Evolutionary conservation across 2,329 filamentous ascomycete species (phyloP), one percentile per base, ranked within the genome.

Genomic region (Ophioceras dolichostomum): DNA sequence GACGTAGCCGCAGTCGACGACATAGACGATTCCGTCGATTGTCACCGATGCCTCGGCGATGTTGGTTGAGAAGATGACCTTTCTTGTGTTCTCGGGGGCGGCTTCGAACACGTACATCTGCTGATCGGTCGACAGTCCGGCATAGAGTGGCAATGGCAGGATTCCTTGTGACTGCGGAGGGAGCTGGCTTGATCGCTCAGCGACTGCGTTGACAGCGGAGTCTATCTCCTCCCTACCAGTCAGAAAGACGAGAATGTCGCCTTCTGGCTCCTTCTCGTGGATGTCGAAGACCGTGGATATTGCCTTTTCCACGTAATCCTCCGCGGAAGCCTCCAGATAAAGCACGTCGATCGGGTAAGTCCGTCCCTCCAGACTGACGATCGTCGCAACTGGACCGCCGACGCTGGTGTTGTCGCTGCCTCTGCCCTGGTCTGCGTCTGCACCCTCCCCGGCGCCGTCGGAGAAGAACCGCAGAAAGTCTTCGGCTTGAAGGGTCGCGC

Each of bases 41-140:
- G 91, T 96, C 31, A 98, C 82, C 2, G 86, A 94, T 4, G 91
- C 89, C 63, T 98, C 91, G 10, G 91, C 87, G 45, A 96, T 95
- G 54, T 96, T 96, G 41, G 91, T 96, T 4, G 85, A 82, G 46
- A 95, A 79, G 26, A 98, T 83, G 28, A 95, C 83, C 54, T 96
- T 96, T 30, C 91, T 74, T 2, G 79, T 88, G 41, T 88, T 80
- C 42, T 84, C 78, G 0, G 84, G 77, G 2, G 87, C 66, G 38
- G 82, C 77, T 49, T 94, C 86, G 53, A 96, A 96, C 29, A 96
- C 82, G 46, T 88, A 88, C 76, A 94, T 89, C 53, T 96, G 91
- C 51, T 95, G 79, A 45, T 95, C 88, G 8, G 82, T 86, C 2
- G 86, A 76, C 5, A 96, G 70, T 2, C 89, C 91, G 4, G 91